Percentiles rank a stretch among this genome's conserved stretches.
Evolutionary conservation across 1,284 basidiomycete species (phyloP).

Genomic region (Boletus austroedulis): DNA sequence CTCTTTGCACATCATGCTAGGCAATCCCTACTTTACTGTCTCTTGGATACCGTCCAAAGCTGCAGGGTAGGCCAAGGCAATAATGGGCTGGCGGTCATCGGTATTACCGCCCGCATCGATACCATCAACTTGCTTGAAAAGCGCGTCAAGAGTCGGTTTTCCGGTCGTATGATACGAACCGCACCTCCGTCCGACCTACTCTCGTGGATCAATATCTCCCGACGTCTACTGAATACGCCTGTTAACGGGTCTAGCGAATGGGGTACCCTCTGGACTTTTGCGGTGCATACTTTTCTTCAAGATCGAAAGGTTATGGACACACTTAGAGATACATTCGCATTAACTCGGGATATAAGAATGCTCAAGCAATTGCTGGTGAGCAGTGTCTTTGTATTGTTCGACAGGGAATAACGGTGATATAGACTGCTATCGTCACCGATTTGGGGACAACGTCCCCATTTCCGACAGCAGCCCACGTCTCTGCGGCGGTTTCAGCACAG

Average conservation of each 20-base stretch:
- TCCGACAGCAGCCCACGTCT: conserved; percentile 44
- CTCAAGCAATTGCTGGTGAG: conserved; percentile 68
- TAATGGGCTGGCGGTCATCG: conserved; percentile 79
- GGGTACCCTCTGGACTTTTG: conserved; percentile 54
- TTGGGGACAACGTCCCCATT: conserved; percentile 53
- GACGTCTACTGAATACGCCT: conserved; percentile 42
- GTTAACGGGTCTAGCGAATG: conserved; percentile 43
- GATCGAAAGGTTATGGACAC: conserved; percentile 45
- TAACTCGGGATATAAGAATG: conserved; percentile 67
- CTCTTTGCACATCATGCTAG: conserved; percentile 86
- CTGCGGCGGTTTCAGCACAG: conserved; percentile 46
- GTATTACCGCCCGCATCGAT: conserved; percentile 80
- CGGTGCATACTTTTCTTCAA: conserved; percentile 55
- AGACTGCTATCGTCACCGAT: conserved; percentile 52
- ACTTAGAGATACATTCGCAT: conserved; percentile 58
- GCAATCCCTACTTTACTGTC: conserved; percentile 85
- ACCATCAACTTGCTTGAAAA: conserved; percentile 90
- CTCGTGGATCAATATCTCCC: conserved; percentile 52
- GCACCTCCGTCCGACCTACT: conserved; percentile 52
- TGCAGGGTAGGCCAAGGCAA: conserved; percentile 53
- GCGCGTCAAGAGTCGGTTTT: conserved; percentile 93
- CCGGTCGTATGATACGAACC: conserved; percentile 81
- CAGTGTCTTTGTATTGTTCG: conserved; percentile 14
- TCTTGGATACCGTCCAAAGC: conserved; percentile 79
- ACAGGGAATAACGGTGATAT: conserved; percentile 25